Conservation (phyloP, 208 protist genomes). For the Leishmania guyanensis region DNA sequence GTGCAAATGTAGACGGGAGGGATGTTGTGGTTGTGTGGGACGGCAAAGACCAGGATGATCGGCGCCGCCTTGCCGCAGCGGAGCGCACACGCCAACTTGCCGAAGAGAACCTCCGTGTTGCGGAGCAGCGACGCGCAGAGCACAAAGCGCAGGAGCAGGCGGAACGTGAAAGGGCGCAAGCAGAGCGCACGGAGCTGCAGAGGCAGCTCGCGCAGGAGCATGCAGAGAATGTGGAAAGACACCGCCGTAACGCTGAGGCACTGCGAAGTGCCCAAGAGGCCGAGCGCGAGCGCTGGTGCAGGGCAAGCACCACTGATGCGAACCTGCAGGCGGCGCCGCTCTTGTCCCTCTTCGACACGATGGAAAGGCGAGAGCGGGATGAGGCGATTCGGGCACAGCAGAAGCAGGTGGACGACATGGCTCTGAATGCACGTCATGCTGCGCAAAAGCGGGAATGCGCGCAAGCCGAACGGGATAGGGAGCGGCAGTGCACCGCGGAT, state of each 20-base stretch:
- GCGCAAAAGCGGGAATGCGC: constrained; percentile 22
- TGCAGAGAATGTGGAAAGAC: constrained; percentile 5
- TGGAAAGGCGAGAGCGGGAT: constrained; percentile 26
- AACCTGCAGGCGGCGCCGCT: not conserved
- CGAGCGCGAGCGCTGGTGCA: constrained; percentile 12
- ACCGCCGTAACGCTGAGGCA: constrained; percentile 21
- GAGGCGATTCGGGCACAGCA: constrained; percentile 18
- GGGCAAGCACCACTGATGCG: not conserved
- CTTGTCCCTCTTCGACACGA: constrained; percentile 23
- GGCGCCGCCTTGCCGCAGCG: constrained; percentile 2
- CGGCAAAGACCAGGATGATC: constrained; percentile 27
- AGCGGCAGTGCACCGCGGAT: constrained; percentile 23
- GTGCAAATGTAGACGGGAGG: not conserved
- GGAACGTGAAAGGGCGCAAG: constrained; percentile 1
- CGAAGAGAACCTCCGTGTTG: constrained; percentile 13
- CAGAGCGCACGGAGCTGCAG: constrained; percentile 7
- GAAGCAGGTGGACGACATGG: constrained; percentile 31
- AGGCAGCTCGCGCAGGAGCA: constrained; percentile 11
- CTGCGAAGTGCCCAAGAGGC: constrained; percentile 17
- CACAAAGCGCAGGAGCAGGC: constrained; percentile 12
- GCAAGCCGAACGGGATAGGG: constrained; percentile 24
- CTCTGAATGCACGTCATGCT: constrained; percentile 17
- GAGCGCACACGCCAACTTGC: constrained; percentile 22
- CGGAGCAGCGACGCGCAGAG: constrained; percentile 17
- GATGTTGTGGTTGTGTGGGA: not conserved